Percentiles rank a stretch among this genome's conserved stretches.
These are phyloP conservation scores for Mycena chlorophos DNA, from an alignment of 768 basidiomycete species.

Conservation along the genomic window DNA sequence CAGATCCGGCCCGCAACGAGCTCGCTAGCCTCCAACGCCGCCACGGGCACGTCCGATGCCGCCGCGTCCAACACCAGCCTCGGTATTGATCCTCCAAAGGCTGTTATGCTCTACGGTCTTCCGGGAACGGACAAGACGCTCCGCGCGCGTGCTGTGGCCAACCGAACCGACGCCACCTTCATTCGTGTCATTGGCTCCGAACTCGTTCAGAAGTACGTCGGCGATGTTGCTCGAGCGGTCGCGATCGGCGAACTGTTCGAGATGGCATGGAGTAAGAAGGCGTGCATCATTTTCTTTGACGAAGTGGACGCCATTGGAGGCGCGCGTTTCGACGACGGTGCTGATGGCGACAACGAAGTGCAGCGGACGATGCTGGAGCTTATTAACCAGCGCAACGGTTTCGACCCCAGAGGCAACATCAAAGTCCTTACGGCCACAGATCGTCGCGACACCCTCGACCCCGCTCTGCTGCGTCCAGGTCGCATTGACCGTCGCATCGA, in stretches of 20 bases:
- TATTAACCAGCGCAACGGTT: conserved; percentile 98
- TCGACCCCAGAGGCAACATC: conserved; percentile 98
- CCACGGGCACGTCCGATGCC: conserved; percentile 1
- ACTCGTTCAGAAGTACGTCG: conserved; percentile 99
- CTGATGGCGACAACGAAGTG: conserved; percentile 98
- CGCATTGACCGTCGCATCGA: conserved; percentile 97
- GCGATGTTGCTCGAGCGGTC: conserved; percentile 99
- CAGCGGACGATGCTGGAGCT: conserved; percentile 99
- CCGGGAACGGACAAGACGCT: conserved; percentile 99
- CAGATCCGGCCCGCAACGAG: not conserved
- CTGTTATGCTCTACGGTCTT: conserved; percentile 92
- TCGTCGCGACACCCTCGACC: conserved; percentile 96
- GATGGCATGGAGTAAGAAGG: conserved; percentile 98
- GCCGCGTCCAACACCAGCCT: conserved; percentile 74
- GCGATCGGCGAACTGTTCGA: conserved; percentile 96
- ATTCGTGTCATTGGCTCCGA: conserved; percentile 99
- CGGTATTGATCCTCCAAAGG: conserved; percentile 98
- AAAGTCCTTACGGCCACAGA: conserved; percentile 99
- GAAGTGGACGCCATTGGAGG: conserved; percentile 99
- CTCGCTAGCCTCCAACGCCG: not conserved
- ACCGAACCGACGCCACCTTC: conserved; percentile 97
- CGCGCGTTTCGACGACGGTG: conserved; percentile 96
- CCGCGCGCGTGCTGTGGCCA: conserved; percentile 96
- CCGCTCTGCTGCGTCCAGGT: conserved; percentile 92
- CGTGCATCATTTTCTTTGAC: conserved; percentile 99